Base-by-base conservation (phyloP, 2,329 filamentous ascomycete genomes). In the Calonectria henricotiae region DNA sequence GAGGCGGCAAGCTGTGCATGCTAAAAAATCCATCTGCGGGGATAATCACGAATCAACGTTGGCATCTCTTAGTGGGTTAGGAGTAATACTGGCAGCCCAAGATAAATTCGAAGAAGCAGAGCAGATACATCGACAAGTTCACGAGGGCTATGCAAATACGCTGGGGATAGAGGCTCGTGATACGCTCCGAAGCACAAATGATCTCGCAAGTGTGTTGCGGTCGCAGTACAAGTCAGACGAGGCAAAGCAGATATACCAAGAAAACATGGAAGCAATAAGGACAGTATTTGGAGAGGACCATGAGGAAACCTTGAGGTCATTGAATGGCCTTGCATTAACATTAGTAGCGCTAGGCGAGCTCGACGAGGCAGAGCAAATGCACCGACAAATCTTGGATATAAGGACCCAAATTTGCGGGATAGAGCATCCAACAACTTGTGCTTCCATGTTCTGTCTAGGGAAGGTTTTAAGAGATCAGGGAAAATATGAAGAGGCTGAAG, bases 81-180 rank as follows among this genome's bases (percentile, higher is more conserved):
- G 43, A 13, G 0, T 8, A 1, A 15, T 25, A 5, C 23, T 63
- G 6, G 0, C 4, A 32, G 1, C 4, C 0, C 20, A 12, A 7
- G 68, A 69, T 4, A 64, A 71, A 51, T 73, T 76, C 32, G 5
- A 70, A 23, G 72, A 77, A 61, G 76, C 75, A 39, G 73, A 76
- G 58, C 3, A 35, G 35, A 15, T 46, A 0, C 8, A 35, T 7
- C 35, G 44, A 4, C 25, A 35, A 9, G 17, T 3, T 1, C 35
- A 49, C 1, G n/a, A 51, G 13, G 11, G 30, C 5, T 9, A 0
- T 6, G 5, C 13, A 11, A 7, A 11, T 5, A 8, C 17, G 0
- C 20, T 67, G 3, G 64, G 64, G 7, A 39, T 39, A 11, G 54
- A 67, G 2, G 43, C 51, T 17, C 35, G 20, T 1, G 5, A 8